Evolutionary conservation across 2,329 filamentous ascomycete species (phyloP).

Genomic region (Byssoonygena ceratinophila): DNA sequence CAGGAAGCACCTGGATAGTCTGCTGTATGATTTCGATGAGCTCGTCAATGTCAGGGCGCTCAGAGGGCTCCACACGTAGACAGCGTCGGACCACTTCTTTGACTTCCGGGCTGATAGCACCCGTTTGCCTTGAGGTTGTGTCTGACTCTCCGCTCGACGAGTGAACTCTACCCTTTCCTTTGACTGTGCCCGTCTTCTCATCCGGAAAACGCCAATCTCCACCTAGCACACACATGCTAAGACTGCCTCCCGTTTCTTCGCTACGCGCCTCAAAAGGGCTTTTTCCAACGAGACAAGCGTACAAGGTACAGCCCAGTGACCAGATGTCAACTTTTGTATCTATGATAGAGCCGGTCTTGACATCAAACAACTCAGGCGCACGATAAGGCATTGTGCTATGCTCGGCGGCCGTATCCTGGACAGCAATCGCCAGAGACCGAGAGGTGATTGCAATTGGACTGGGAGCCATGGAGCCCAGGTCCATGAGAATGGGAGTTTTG

Average conservation of each 20-base stretch:
- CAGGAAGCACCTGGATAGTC: constrained; percentile 46
- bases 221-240: constrained; percentile 83
- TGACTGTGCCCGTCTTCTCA: constrained; percentile 54
- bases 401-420: constrained; percentile 89
- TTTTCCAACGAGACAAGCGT: constrained; percentile 91
- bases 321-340: constrained; percentile 98
- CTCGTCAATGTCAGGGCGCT: constrained; percentile 78
- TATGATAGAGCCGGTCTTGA: constrained; percentile 81
- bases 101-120: constrained; percentile 62
- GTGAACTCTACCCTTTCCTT: constrained; percentile 44
- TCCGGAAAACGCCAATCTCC: constrained; percentile 97
- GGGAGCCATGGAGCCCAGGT: constrained; percentile 80
- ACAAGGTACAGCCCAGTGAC: constrained; percentile 95
- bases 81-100: constrained; percentile 82
- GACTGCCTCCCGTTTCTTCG: constrained; percentile 87
- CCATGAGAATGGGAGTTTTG: constrained; percentile 85
- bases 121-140: constrained; percentile 18
- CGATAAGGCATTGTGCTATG: constrained; percentile 98
- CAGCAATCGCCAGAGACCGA: constrained; percentile 76
- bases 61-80: constrained; percentile 72
- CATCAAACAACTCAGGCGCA: constrained; percentile 93
- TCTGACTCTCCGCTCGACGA: constrained; percentile 23
- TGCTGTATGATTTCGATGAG: constrained; percentile 68
- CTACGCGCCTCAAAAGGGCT: constrained; percentile 91
- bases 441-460: constrained; percentile 84